Conservation (phyloP, 495 filamentous ascomycete genomes). For the Trypethelium eluteriae region DNA sequence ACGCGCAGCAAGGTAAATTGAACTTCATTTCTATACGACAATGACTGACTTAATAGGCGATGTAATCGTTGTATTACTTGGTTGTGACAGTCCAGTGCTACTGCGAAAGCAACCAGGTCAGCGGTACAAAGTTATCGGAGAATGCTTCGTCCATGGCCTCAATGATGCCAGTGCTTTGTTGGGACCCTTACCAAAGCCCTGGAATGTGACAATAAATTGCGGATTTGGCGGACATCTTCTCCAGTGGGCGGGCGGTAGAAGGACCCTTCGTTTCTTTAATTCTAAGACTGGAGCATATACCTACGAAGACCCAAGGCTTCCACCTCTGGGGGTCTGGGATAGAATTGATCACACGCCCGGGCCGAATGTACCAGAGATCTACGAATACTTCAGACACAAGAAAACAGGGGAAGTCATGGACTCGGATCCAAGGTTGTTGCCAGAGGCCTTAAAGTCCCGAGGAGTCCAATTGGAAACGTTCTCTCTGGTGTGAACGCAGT, state of each 20-base stretch:
- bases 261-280: not conserved
- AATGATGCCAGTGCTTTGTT: not conserved
- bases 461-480: not conserved
- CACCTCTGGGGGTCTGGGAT: not conserved
- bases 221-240: not conserved
- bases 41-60: not conserved
- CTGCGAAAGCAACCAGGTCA: not conserved
- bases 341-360: not conserved
- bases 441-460: not conserved
- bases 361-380: not conserved
- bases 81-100: not conserved
- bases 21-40: not conserved
- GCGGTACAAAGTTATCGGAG: not conserved
- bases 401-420: not conserved
- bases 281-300: not conserved
- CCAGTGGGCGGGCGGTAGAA: not conserved
- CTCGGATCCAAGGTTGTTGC: not conserved
- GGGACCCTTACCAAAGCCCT: not conserved
- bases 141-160: not conserved
- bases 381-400: not conserved
- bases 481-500: not conserved
- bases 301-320: not conserved
- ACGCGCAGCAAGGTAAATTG: not conserved
- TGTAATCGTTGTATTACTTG: not conserved
- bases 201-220: not conserved